phyloP scores from a whole-genome alignment of 164 flowering plant genomes.

The Vitis rupestris region DNA sequence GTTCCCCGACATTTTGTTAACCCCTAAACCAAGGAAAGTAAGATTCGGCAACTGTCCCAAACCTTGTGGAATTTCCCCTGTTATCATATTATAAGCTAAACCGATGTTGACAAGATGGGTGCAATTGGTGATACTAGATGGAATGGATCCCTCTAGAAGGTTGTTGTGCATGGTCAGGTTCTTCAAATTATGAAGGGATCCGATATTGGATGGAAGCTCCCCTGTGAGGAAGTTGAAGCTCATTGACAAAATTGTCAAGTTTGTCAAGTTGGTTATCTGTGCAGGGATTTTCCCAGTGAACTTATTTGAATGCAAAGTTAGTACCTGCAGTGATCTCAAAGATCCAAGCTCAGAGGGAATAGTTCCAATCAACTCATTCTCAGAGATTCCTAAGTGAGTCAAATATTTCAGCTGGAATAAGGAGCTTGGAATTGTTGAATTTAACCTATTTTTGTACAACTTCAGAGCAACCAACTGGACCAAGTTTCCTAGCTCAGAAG shows the following conservation, averaged over 20 bases:
- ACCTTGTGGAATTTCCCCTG: conserved; percentile 64
- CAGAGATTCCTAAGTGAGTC: conserved; percentile 48
- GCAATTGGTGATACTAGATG: conserved; percentile 65
- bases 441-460: conserved; percentile 44
- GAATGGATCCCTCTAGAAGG: conserved; percentile 59
- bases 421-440: conserved; percentile 53
- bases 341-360: conserved; percentile 54
- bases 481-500: conserved; percentile 54
- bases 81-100: conserved; percentile 38
- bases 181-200: conserved; percentile 50
- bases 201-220: conserved; percentile 49
- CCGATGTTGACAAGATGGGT: conserved; percentile 33
- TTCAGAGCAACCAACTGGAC: conserved; percentile 29
- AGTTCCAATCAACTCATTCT: conserved; percentile 48
- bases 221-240: conserved; percentile 53
- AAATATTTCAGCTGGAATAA: conserved; percentile 42
- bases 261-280: conserved; percentile 48
- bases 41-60: conserved; percentile 50
- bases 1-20: conserved; percentile 48
- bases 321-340: conserved; percentile 39
- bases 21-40: conserved; percentile 41
- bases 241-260: conserved; percentile 41
- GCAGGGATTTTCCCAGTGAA: conserved; percentile 59
- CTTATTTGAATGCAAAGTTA: conserved; percentile 57
- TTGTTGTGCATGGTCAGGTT: conserved; percentile 36